phyloP scores from a whole-genome alignment of 257 asterid species.

The Capsicum rhomboideum region DNA sequence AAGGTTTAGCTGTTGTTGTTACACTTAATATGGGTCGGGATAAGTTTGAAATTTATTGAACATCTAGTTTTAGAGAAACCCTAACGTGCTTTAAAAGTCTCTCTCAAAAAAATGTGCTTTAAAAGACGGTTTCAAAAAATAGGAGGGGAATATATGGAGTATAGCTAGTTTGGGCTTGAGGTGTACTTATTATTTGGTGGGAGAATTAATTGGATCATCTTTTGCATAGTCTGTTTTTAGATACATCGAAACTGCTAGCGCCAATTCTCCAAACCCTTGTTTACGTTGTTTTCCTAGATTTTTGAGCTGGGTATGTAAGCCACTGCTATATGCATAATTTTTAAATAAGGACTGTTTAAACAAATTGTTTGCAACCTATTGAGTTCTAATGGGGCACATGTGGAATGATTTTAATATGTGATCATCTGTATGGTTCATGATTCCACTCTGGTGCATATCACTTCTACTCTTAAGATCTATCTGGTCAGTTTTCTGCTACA shows the following conservation, averaged over 20 bases:
- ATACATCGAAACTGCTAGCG: not conserved
- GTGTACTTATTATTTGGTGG: not conserved
- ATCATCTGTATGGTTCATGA: not conserved
- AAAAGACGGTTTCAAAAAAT: not conserved
- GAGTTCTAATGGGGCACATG: not conserved
- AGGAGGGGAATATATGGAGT: not conserved
- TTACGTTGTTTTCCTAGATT: not conserved
- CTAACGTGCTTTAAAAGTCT: not conserved
- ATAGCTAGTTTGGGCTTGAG: not conserved
- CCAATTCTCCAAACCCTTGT: not conserved
- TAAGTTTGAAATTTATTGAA: not conserved
- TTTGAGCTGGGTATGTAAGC: not conserved
- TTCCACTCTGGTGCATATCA: slow-evolving; percentile 36
- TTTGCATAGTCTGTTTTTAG: not conserved
- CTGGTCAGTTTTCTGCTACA: not conserved
- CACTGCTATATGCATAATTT: not conserved
- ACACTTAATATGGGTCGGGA: not conserved
- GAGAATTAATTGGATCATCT: not conserved
- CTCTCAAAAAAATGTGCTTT: not conserved
- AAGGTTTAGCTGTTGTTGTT: not conserved
- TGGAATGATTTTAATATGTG: not conserved
- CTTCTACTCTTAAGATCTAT: slow-evolving; percentile 33
- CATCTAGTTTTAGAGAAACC: not conserved
- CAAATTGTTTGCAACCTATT: not conserved
- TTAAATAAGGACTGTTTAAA: not conserved